These are phyloP conservation scores for Cucumis hystrix DNA, from an alignment of 306 rosid genomes.

Conservation along the genomic window DNA sequence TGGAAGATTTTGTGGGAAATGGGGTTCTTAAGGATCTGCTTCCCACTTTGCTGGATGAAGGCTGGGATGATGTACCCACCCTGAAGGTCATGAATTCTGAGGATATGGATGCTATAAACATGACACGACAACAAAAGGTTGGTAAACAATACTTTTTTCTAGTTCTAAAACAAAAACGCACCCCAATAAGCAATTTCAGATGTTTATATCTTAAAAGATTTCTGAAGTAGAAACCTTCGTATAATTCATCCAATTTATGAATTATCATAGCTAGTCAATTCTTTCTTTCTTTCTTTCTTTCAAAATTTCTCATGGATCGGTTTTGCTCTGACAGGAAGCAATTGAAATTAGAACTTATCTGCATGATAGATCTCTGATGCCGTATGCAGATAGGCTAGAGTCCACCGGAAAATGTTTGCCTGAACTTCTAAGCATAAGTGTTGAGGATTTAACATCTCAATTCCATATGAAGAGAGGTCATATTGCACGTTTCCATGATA, in stretches of 20 bases:
- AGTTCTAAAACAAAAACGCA: neutral
- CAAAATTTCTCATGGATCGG: neutral
- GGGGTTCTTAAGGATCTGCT: constrained; percentile 58
- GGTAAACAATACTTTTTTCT: neutral
- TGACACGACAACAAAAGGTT: constrained; percentile 72
- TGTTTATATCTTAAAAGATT: neutral
- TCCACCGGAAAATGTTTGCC: constrained; percentile 28
- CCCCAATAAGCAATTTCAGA: neutral
- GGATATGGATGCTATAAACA: constrained; percentile 62
- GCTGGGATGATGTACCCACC: constrained; percentile 92
- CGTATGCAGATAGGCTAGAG: constrained; percentile 68
- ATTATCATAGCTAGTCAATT: too few species aligned
- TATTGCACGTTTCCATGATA: constrained; percentile 60
- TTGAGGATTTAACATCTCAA: constrained; percentile 30
- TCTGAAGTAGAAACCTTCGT: neutral
- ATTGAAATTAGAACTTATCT: constrained; percentile 71
- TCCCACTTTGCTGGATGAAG: constrained; percentile 60
- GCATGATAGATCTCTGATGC: constrained; percentile 68
- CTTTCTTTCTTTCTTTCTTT: too few species aligned
- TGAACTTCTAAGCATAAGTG: constrained; percentile 39
- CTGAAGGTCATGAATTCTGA: constrained; percentile 65
- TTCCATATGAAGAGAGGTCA: constrained; percentile 82
- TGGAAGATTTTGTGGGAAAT: constrained; percentile 69
- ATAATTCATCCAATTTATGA: neutral
- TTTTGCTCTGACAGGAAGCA: constrained; percentile 38